Conservation (phyloP, 805 yeast genomes). For the Sungouiozyma intestinalis region DNA sequence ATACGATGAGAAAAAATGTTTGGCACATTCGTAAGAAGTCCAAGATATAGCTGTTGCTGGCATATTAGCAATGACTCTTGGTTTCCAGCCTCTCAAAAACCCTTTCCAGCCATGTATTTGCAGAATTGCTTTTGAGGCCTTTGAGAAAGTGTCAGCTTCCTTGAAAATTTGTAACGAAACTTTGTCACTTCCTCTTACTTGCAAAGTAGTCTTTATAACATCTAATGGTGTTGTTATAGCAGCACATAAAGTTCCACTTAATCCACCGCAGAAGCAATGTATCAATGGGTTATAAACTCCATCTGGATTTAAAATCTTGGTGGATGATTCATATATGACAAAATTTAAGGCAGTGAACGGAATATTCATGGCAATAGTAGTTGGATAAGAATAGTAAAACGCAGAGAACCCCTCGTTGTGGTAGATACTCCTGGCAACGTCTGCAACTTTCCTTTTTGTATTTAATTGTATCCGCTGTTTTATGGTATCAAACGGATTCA, state of each 20-base stretch:
- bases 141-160: constrained; percentile 52
- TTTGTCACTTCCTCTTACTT: constrained; percentile 54
- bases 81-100: constrained; percentile 76
- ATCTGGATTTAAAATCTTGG: constrained; percentile 74
- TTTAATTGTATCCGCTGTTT: constrained; percentile 87
- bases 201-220: constrained; percentile 84
- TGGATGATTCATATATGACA: constrained; percentile 79
- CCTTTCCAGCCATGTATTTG: constrained; percentile 52
- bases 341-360: constrained; percentile 95
- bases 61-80: constrained; percentile 84
- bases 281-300: constrained; percentile 76
- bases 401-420: constrained; percentile 60
- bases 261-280: constrained; percentile 88
- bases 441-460: constrained; percentile 15
- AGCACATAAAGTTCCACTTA: constrained; percentile 93
- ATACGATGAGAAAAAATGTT: constrained; percentile 31
- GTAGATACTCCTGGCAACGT: constrained; percentile 36
- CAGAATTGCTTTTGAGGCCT: constrained; percentile 67
- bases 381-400: constrained; percentile 88
- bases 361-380: constrained; percentile 83
- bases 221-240: constrained; percentile 95
- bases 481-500: constrained; percentile 95
- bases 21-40: constrained; percentile 98
- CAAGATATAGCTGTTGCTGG: constrained; percentile 98
- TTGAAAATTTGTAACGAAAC: constrained; percentile 34